Base-by-base conservation (phyloP, 192 early-diverging fungal species). In the Gonapodya sp. region DNA sequence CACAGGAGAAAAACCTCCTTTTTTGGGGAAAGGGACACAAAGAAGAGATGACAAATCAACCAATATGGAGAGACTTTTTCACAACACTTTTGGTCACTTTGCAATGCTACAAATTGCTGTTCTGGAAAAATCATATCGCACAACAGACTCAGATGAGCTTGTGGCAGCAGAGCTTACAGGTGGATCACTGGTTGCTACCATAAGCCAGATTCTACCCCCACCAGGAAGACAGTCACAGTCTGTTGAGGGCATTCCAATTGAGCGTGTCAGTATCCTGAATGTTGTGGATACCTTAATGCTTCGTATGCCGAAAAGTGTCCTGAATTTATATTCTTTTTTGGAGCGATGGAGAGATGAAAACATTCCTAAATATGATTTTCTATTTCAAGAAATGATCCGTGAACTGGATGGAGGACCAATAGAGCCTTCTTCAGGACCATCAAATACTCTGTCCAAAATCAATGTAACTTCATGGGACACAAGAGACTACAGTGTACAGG, bases 271-370 rank as follows among this genome's bases (percentile, higher is more conserved):
- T 24, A 64, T 64, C 24, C 46, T 64, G 8, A 64, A 64, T 31
- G 75, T 34, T 16, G 18, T 77, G 2, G 8, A 77, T 14, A 31
- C 75, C 8, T 8, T 77, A 2, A 2, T 77, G 75, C 30, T 92
- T 35, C 82, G 85, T 35, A 79, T 89, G 0, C 91, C 90, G 1
- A 86, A 90, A 72, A 93, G 92, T 79, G 82, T 95, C 16, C 80
- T 95, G n/a, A 91, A 91, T 46, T 73, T 95, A 14, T 92, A 94
- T 75, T 83, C 87, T 0, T 94, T 95, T 82, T 85, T 94, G n/a
- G 92, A 92, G 78, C 89, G 92, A 35, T 95, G 94, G 94, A 85
- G 89, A 0, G 89, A 89, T 34, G 92, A 93, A 78, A 89, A 91
- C 72, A 83, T 88, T 36, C 83, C 86, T 36, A 82, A 84, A 14